Conservation (phyloP, 768 basidiomycete species). For the Leccinum obscurum region DNA sequence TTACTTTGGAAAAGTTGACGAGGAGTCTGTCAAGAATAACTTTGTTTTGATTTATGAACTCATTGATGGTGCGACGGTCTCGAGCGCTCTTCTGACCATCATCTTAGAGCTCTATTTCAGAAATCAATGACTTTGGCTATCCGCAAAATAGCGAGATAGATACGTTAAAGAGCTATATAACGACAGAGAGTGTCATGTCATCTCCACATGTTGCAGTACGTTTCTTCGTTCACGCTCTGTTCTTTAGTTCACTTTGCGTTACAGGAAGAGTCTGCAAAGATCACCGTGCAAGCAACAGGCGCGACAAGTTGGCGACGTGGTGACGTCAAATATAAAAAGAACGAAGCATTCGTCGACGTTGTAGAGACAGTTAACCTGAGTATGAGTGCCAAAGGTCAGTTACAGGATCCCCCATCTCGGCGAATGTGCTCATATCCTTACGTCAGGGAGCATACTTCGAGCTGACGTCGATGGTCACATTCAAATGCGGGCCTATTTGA, state of each 20-base stretch:
- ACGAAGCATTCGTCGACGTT: constrained; percentile 99
- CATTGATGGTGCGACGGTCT: constrained; percentile 71
- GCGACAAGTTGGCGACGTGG: constrained; percentile 93
- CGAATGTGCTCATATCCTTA: constrained; percentile 3
- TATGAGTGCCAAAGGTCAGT: constrained; percentile 89
- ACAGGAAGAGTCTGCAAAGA: constrained; percentile 96
- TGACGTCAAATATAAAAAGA: constrained; percentile 99
- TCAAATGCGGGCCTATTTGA: constrained; percentile 95
- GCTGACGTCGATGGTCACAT: constrained; percentile 98
- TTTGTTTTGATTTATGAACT: constrained; percentile 98
- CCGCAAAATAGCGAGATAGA: constrained; percentile 99
- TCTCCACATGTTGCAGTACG: constrained; percentile 80
- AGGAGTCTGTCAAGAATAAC: constrained; percentile 98
- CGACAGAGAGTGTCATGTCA: constrained; percentile 92
- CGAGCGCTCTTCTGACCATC: constrained; percentile 11
- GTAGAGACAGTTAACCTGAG: constrained; percentile 95
- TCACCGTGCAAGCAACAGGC: constrained; percentile 96
- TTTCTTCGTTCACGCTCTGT: not conserved
- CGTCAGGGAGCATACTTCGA: constrained; percentile 81
- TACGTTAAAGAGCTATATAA: constrained; percentile 96
- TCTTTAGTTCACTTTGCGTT: constrained; percentile 3
- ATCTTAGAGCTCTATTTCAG: constrained; percentile 39
- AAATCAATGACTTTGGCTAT: constrained; percentile 98
- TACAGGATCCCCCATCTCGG: not conserved
- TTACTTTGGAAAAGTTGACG: constrained; percentile 98